Base-by-base conservation (phyloP, 2,329 filamentous ascomycete species). In the Paecilomyces dactylethromorphus region DNA sequence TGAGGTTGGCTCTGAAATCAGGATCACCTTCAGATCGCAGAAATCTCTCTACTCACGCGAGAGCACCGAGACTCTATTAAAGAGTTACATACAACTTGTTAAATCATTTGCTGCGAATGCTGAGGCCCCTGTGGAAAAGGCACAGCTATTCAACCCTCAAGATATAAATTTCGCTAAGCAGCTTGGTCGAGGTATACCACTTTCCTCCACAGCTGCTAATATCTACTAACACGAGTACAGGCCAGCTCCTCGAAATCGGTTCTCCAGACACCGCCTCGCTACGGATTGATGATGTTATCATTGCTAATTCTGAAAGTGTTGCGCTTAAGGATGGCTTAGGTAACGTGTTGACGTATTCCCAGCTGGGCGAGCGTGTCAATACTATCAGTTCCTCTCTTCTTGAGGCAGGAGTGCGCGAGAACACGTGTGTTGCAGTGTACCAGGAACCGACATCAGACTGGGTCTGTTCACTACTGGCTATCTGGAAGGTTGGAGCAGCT, bases 341-440 rank as follows among this genome's bases (percentile, higher is more conserved):
- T 1, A 55, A 29, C n/a, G 32, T 56, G 4, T 58, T 74, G 39
- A 78, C 76, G 0, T 80, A 79, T 58, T n/a, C 21, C 3, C 59
- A 71, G 26, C 26, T 29, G 26, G 26, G 26, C 26, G 26, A 29
- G 26, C 26, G 26, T 29, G 26, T 29, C 26, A 29, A 29, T 29
- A 29, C 26, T 29, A 5, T 29, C 26, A 29, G 26, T 29, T 29
- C 26, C 26, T 2, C 66, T 81, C 65, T 80, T 4, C 5, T 58
- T 4, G 58, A 26, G 1, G 55, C 35, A 1, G 66, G 62, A 1
- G 57, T 66, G 1, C 3, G 24, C 1, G 71, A 67, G 0, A 65
- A 65, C 10, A 56, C 58, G 0, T 29, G 26, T 29, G 71, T 83
- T 2, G 72, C 64, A 0, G 76, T 82, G 1, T 75, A 79, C 54